Base-by-base conservation (phyloP, 768 basidiomycete species). In the Pulveroboletus ravenelii region DNA sequence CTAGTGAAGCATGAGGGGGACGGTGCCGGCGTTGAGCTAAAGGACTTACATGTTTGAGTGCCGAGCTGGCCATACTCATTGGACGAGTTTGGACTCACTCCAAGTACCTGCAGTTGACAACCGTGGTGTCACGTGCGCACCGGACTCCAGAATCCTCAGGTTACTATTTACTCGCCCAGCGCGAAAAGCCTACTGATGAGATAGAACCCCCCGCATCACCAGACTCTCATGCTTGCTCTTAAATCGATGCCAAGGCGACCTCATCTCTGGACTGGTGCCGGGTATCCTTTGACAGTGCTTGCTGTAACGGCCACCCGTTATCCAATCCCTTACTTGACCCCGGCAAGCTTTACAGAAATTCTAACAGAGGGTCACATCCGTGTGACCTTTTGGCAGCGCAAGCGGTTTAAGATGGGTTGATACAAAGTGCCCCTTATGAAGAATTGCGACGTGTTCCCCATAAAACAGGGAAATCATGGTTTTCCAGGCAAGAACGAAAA, bases 1-100 rank as follows among this genome's bases (percentile, higher is more conserved):
- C 63, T 77, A 53, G 46, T 29, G 59, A 57, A 58, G 65, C 68
- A 47, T 68, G 70, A 74, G 42, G n/a, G 48, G 43, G 53, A 55
- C 36, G 3, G 10, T 13, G 13, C 2, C 14, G 20, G 31, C 34
- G 23, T 5, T 14, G 41, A 29, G n/a, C 38, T 10, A 36, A n/a
- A 17, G 0, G 45, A 58, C 70, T 41, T 51, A 77, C 76, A 60
- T 76, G 74, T 57, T 72, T 78, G 55, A 75, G 64, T 27, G 67
- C 73, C 48, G 57, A 65, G 61, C 72, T 78, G 58, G 78, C 70
- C 77, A 78, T 78, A 37, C 39, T 60, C 30, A 35, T 47, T 41
- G 36, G 40, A 61, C 38, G 27, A 41, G 29, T 27, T 18, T 25
- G 2, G 15, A 23, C 36, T 40, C 29, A 18, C 14, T 9, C 3